Base-by-base conservation (phyloP, 805 yeast genomes). In the Ogataea henricii region DNA sequence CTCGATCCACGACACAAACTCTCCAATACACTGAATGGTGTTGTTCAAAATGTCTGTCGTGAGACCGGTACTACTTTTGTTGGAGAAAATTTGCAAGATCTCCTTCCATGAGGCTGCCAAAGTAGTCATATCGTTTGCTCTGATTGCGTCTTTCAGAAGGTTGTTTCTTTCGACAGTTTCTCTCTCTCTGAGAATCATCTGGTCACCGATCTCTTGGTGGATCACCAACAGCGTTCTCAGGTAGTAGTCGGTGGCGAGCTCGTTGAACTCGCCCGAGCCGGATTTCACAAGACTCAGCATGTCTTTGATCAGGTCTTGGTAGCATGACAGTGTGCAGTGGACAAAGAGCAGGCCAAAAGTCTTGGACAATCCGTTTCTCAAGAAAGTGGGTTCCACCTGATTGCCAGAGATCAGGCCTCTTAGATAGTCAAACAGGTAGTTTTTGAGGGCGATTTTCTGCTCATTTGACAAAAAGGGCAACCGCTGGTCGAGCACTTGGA, bases 131-230 rank as follows among this genome's bases (percentile, higher is more conserved):
- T 90, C 97, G 43, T 81, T 76, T 10, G 75, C 74, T 66, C 99
- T 78, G 56, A 94, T 85, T 21, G 79, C 73, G 66, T 94, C 99
- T 63, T 94, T 94, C 51, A 94, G 72, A 37, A 71, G 67, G 56
- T 78, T 85, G 65, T 87, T 88, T 58, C 88, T 79, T 39, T 82
- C 83, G 38, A 78, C 79, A 13, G 76, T 66, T 20, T 78, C 79
- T 55, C 81, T 81, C 16, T 85, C 80, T 58, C 96, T 79, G 26
- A 82, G 69, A 54, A 90, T 86, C 55, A 91, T 77, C 62, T 87
- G 94, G 65, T 94, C 99, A 27, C 96, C 99, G 56, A 94, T 89
- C 67, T 91, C 97, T 23, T 84, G 83, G 65, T 94, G 97, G 51
- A 94, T 81, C 25, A 86, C 79, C 36, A 82, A 66, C 49, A 90